Base-by-base conservation (phyloP, 371 early-diverging fungal genomes). In the Mortierella sp. region DNA sequence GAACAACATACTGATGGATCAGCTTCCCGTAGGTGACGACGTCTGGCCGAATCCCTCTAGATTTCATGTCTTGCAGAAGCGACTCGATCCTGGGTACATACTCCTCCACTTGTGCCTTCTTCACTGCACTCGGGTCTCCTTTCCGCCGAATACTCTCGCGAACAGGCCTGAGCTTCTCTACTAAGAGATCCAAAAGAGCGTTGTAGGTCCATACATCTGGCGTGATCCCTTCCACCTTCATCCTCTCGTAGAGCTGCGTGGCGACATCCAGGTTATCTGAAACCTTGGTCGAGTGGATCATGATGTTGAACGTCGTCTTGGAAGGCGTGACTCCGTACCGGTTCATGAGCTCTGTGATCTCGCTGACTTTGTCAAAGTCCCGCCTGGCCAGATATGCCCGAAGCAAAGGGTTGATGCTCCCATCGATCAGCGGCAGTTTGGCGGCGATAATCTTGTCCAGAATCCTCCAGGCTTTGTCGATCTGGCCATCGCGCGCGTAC, bases 1-100 rank as follows among this genome's bases (percentile, higher is more conserved):
- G 51, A 43, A 74, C 41, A 3, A 90, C 90, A 46, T 90, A 88
- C 21, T 90, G 87, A 27, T 82, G 86, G 44, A 90, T 88, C 68
- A 87, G 71, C 11, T 75, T 75, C 11, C 77, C 74, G 65, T 79
- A 83, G 7, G 90, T 90, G 18, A 75, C 80, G 11, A 79, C 74
- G 55, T 86, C 80, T 0, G 87, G 83, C 38, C 72, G 74, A 71
- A 86, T 70, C 48, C 82, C 80, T 12, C 38, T 68, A n/a, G 63
- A 6, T 60, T 78, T 79, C 87, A 86, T 86, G 14, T 82, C 80
- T 43, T 54, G 75, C 48, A 86, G 51, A 18, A 86, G 41, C 14
- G 43, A n/a, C 70, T 86, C 87, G 35, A 86, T 81, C 51, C 51
- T 76, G 1, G 80, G 80, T 7, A 86, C 71, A 55, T 75, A 80